Conservation (phyloP, 2,329 filamentous ascomycete species). For the Fusarium continuum region DNA sequence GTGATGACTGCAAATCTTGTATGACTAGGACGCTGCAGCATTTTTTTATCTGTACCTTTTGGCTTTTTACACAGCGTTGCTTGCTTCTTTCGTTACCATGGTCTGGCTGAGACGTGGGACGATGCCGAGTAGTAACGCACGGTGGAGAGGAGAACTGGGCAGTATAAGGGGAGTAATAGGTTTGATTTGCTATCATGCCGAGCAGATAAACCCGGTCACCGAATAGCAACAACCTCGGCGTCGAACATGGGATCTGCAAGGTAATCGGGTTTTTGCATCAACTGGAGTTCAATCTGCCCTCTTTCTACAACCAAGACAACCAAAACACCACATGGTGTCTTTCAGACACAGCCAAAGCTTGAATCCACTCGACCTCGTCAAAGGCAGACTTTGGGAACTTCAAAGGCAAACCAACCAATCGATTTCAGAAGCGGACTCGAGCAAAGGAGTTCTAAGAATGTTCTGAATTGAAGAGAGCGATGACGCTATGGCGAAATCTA, state of each 20-base stretch:
- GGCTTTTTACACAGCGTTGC: slow-evolving; percentile 29
- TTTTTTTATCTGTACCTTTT: slow-evolving; percentile 34
- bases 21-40: slow-evolving; percentile 45
- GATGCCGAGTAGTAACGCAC: slow-evolving; percentile 10
- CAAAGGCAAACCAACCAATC: slow-evolving; percentile 33
- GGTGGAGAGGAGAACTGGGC: slow-evolving; percentile 14
- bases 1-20: slow-evolving; percentile 43
- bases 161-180: slow-evolving; percentile 40
- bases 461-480: slow-evolving; percentile 47
- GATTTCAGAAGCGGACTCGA: slow-evolving; percentile 44
- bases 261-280: slow-evolving; percentile 39
- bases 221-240: slow-evolving; percentile 30
- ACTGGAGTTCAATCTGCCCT: slow-evolving; percentile 44
- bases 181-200: slow-evolving; percentile 40
- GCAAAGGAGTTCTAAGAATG: slow-evolving; percentile 31
- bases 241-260: slow-evolving; percentile 32
- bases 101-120: neutral
- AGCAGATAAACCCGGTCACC: slow-evolving; percentile 34
- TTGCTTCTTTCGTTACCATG: slow-evolving; percentile 8
- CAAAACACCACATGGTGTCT: slow-evolving; percentile 38
- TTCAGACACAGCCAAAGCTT: slow-evolving; percentile 43
- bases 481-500: slow-evolving; percentile 50
- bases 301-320: slow-evolving; percentile 36
- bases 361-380: slow-evolving; percentile 46
- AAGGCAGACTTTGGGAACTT: slow-evolving; percentile 42